Conservation (phyloP, 805 yeast genomes). For the Nakazawaea holstii region DNA sequence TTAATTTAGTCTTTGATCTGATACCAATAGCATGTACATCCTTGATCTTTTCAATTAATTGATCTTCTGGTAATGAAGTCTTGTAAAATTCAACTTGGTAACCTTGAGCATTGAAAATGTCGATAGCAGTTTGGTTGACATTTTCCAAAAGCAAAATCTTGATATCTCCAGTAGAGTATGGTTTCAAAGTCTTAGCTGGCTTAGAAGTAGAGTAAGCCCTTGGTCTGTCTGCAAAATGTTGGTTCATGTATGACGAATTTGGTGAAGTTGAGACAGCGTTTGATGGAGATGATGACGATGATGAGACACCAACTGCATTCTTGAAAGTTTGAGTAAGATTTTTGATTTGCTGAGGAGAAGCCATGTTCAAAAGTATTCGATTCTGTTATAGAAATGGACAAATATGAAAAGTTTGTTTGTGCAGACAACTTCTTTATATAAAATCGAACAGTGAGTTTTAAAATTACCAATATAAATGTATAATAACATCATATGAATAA, state of each 20-base stretch:
- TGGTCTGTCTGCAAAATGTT: constrained; percentile 34
- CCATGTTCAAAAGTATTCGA: constrained; percentile 33
- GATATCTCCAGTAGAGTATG: constrained; percentile 92
- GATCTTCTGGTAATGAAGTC: constrained; percentile 85
- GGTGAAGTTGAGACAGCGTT: constrained; percentile 83
- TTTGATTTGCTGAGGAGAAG: constrained; percentile 62
- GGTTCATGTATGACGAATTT: constrained; percentile 59
- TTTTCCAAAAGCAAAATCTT: constrained; percentile 88
- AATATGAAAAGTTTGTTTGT: not conserved
- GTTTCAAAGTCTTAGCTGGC: constrained; percentile 73
- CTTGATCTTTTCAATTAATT: constrained; percentile 86
- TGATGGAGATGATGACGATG: constrained; percentile 42
- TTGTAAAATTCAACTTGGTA: constrained; percentile 95
- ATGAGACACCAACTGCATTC: constrained; percentile 45
- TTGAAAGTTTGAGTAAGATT: constrained; percentile 50
- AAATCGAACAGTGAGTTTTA: not conserved
- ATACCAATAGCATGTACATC: constrained; percentile 97
- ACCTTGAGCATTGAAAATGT: constrained; percentile 82
- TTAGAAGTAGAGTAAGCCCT: constrained; percentile 38
- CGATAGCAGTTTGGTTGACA: constrained; percentile 88
- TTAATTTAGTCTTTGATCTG: constrained; percentile 92
- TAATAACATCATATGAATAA: not conserved
- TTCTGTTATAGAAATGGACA: not conserved
- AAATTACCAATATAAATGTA: not conserved
- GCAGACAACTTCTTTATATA: not conserved